Evolutionary conservation across 2,329 filamentous ascomycete species (phyloP).

Genomic region (Stemphylium beticola): DNA sequence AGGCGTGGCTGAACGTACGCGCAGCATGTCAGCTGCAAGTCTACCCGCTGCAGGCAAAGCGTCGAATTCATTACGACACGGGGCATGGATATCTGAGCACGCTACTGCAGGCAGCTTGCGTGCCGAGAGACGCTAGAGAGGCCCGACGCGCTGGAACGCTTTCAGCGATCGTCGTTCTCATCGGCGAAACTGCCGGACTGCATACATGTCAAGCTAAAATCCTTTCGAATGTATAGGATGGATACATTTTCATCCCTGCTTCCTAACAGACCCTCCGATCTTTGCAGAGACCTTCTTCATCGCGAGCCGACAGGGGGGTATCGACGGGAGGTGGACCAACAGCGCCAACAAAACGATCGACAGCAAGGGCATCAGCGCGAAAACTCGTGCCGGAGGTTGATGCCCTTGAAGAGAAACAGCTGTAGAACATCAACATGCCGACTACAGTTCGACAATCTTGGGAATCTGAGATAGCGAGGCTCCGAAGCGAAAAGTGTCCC

Average conservation of each 20-base stretch:
- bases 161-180: slow-evolving; percentile 1
- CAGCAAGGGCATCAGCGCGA: too few species aligned
- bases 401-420: too few species aligned
- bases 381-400: too few species aligned
- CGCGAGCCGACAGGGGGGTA: too few species aligned
- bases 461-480: neutral
- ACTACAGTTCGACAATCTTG: neutral
- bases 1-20: neutral
- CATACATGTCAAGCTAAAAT: neutral
- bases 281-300: too few species aligned
- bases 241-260: too few species aligned
- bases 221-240: too few species aligned
- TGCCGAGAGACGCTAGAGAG: neutral
- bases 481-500: neutral
- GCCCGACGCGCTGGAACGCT: neutral
- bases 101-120: neutral
- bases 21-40: neutral
- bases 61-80: neutral
- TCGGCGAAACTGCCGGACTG: slow-evolving; percentile 2
- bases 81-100: neutral
- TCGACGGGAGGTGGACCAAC: too few species aligned
- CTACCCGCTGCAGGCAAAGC: slow-evolving; percentile 1
- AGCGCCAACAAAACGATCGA: too few species aligned
- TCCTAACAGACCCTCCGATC: too few species aligned
- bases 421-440: neutral